Evolutionary conservation across 2,329 filamentous ascomycete genomes (phyloP).

Genomic region (Arthrobotrys sphaeroides): DNA sequence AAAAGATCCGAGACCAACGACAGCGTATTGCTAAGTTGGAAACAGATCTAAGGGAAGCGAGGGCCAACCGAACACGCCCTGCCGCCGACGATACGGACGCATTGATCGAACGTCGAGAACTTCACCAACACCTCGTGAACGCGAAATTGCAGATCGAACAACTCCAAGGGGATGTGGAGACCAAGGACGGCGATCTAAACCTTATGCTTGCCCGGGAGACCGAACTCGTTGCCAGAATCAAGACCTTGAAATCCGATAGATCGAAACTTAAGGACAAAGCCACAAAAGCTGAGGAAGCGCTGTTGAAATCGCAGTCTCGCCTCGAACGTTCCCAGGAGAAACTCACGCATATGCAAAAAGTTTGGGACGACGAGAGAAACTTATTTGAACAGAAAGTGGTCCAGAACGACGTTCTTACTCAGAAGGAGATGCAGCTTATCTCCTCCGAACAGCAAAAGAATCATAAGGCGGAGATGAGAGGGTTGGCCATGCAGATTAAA

Average conservation of each 20-base stretch:
- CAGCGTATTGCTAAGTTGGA: constrained; percentile 74
- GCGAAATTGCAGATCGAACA: constrained; percentile 62
- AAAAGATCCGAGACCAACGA: constrained; percentile 71
- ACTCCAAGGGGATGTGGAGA: constrained; percentile 59
- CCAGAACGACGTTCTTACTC: constrained; percentile 63
- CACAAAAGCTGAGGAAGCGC: constrained; percentile 52
- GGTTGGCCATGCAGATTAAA: constrained; percentile 86
- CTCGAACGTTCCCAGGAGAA: constrained; percentile 57
- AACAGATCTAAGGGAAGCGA: constrained; percentile 72
- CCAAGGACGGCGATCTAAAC: constrained; percentile 57
- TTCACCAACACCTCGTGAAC: constrained; percentile 61
- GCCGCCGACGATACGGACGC: constrained; percentile 61
- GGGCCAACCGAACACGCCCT: constrained; percentile 59
- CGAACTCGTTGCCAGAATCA: constrained; percentile 59
- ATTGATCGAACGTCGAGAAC: constrained; percentile 64
- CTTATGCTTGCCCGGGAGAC: constrained; percentile 59
- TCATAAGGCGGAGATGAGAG: constrained; percentile 80
- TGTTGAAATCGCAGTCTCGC: constrained; percentile 52
- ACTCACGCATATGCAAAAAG: constrained; percentile 58
- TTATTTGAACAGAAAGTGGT: constrained; percentile 65
- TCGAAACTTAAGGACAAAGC: constrained; percentile 54
- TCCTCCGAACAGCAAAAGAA: constrained; percentile 72
- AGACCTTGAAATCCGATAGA: constrained; percentile 56
- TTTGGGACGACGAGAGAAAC: constrained; percentile 58
- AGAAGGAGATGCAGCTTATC: constrained; percentile 57